These are phyloP conservation scores for Trichoderma sp. DNA, from an alignment of 2,329 filamentous ascomycete species.

Conservation along the genomic window DNA sequence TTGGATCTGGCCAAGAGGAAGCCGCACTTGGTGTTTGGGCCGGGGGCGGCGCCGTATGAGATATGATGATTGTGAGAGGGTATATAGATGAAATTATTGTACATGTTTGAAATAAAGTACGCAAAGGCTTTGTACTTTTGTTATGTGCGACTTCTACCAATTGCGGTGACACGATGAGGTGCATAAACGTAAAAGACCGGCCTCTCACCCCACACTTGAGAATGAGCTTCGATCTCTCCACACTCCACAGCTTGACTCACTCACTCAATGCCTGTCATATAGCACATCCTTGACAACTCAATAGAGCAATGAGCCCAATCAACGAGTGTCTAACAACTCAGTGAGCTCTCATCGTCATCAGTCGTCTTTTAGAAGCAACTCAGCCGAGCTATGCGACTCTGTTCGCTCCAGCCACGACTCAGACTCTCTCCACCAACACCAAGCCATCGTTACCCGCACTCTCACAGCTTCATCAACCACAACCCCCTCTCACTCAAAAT, in stretches of 20 bases:
- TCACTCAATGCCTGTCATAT: neutral
- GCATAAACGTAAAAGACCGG: neutral
- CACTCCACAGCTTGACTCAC: neutral
- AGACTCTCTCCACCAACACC: conserved; percentile 5
- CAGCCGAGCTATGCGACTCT: neutral
- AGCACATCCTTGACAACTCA: neutral
- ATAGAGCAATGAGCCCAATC: neutral
- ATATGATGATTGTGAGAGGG: conserved; percentile 39
- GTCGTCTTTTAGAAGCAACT: neutral
- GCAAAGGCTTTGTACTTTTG: too few relatives aligned
- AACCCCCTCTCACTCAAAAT: neutral
- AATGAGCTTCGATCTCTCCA: neutral
- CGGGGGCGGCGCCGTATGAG: conserved; percentile 61
- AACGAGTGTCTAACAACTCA: too few relatives aligned
- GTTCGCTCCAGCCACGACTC: neutral
- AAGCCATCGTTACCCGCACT: neutral
- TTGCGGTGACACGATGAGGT: neutral
- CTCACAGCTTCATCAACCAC: neutral
- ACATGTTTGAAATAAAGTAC: neutral
- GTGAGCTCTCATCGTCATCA: neutral
- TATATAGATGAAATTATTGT: neutral
- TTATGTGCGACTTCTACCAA: too few relatives aligned
- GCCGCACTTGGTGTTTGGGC: conserved; percentile 80
- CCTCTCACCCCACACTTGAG: conserved; percentile 6
- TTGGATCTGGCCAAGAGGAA: conserved; percentile 86